Conservation (phyloP, 2,329 filamentous ascomycete species). For the Botrytis paeoniae region DNA sequence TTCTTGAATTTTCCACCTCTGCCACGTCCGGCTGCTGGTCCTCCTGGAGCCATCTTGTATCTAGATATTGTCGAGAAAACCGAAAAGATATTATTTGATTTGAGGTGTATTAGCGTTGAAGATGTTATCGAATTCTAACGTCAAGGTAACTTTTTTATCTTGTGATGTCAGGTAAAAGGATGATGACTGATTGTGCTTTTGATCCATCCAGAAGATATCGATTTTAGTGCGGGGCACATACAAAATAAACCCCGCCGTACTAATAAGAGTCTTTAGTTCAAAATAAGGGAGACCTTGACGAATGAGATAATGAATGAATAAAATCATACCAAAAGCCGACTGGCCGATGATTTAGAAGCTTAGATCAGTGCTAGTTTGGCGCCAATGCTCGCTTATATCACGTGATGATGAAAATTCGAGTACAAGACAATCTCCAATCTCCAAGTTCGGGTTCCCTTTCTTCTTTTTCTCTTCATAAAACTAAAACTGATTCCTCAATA, state of each 20-base stretch:
- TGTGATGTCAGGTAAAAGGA: slow-evolving; percentile 11
- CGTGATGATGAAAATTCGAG: slow-evolving; percentile 3
- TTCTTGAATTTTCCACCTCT: slow-evolving; percentile 94
- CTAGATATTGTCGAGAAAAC: neutral
- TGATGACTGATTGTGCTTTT: slow-evolving; percentile 2
- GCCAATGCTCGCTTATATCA: neutral
- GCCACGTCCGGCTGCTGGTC: slow-evolving; percentile 48
- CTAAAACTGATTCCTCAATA: slow-evolving; percentile 51
- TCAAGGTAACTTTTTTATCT: neutral
- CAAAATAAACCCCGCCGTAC: slow-evolving; percentile 1
- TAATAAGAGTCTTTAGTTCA: neutral
- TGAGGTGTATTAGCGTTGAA: neutral
- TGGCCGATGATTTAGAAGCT: neutral
- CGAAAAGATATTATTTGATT: neutral
- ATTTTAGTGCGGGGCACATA: slow-evolving; percentile 9
- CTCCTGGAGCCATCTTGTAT: slow-evolving; percentile 50
- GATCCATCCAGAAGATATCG: slow-evolving; percentile 3
- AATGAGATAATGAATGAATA: neutral
- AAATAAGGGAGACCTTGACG: neutral
- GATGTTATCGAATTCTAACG: neutral
- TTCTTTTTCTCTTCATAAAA: slow-evolving; percentile 43
- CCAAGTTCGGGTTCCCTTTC: neutral
- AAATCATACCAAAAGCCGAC: neutral
- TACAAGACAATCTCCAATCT: neutral
- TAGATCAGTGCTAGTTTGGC: neutral